Percentiles rank a stretch among this genome's conserved stretches.
Evolutionary conservation across 2,329 filamentous ascomycete genomes (phyloP).

Genomic region (Colletotrichum abscissum): DNA sequence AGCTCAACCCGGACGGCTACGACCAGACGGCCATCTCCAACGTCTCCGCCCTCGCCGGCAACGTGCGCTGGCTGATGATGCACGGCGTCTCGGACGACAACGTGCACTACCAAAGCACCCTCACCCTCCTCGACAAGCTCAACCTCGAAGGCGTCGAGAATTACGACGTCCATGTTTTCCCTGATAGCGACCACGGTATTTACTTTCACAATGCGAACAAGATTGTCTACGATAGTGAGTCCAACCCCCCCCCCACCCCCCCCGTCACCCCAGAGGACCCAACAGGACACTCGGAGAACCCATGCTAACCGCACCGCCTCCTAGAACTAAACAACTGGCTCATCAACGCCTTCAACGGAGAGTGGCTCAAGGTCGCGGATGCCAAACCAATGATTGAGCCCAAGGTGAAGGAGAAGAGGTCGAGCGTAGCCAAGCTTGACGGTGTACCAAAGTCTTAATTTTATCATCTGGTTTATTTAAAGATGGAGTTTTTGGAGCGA

Average conservation of each 20-base stretch:
- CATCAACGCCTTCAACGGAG: slow-evolving; percentile 96
- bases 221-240: slow-evolving; percentile 92
- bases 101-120: slow-evolving; percentile 95
- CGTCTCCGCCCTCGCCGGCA: slow-evolving; percentile 76
- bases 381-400: slow-evolving; percentile 57
- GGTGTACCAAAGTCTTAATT: background rate
- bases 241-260: too few relatives aligned
- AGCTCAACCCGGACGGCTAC: slow-evolving; percentile 84
- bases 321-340: slow-evolving; percentile 88
- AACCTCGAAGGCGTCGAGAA: slow-evolving; percentile 87
- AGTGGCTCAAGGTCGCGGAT: slow-evolving; percentile 77
- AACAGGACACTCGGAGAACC: too few relatives aligned
- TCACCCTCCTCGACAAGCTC: slow-evolving; percentile 86
- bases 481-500: background rate
- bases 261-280: too few relatives aligned
- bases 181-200: slow-evolving; percentile 95
- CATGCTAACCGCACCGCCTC: background rate
- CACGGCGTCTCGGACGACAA: slow-evolving; percentile 98
- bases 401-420: slow-evolving; percentile 31
- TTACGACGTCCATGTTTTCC: slow-evolving; percentile 96
- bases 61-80: slow-evolving; percentile 92
- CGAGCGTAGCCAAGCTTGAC: background rate
- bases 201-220: slow-evolving; percentile 92
- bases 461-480: background rate
- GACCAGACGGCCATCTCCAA: slow-evolving; percentile 79